Conservation (phyloP, 2,329 filamentous ascomycete species). For the Drechslera avenae region DNA sequence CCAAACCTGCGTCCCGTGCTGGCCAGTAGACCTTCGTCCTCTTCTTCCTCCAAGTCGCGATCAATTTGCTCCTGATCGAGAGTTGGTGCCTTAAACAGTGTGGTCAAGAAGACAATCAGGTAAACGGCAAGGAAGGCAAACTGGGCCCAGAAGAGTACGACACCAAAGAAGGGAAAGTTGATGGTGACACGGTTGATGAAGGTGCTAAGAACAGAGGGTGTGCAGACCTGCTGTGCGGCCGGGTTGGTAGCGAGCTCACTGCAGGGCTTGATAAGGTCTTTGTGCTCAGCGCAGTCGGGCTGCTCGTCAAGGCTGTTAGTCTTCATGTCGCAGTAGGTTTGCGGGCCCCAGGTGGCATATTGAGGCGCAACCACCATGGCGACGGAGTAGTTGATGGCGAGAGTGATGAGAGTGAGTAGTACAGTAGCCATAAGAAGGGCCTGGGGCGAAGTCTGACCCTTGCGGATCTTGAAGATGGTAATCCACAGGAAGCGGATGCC, state of each 20-base stretch:
- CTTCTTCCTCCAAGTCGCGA: slow-evolving; percentile 86
- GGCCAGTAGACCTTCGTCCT: slow-evolving; percentile 89
- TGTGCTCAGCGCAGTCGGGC: slow-evolving; percentile 75
- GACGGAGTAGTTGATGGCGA: slow-evolving; percentile 91
- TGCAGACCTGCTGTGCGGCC: slow-evolving; percentile 82
- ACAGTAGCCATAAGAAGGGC: slow-evolving; percentile 89
- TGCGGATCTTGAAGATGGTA: slow-evolving; percentile 86
- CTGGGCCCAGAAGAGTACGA: slow-evolving; percentile 94
- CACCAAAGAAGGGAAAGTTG: slow-evolving; percentile 94
- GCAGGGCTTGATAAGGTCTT: slow-evolving; percentile 77
- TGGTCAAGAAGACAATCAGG: slow-evolving; percentile 77
- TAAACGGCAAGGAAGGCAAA: slow-evolving; percentile 88
- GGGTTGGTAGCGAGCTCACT: slow-evolving; percentile 74
- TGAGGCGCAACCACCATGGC: slow-evolving; percentile 95
- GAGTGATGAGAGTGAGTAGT: slow-evolving; percentile 83
- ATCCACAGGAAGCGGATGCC: slow-evolving; percentile 98
- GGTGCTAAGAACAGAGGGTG: slow-evolving; percentile 85
- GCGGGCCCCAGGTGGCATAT: slow-evolving; percentile 91
- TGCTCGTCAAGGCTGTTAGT: slow-evolving; percentile 66
- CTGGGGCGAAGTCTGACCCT: slow-evolving; percentile 87
- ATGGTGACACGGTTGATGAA: slow-evolving; percentile 91
- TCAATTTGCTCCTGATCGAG: slow-evolving; percentile 79
- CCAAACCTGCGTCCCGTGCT: slow-evolving; percentile 81
- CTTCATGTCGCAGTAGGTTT: slow-evolving; percentile 85
- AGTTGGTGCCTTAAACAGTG: slow-evolving; percentile 79